A percentile compares a stretch with the other conserved stretches of the same genome.
Conservation (phyloP, 2,329 filamentous ascomycete genomes). For the Drechslerella coelobrocha region DNA sequence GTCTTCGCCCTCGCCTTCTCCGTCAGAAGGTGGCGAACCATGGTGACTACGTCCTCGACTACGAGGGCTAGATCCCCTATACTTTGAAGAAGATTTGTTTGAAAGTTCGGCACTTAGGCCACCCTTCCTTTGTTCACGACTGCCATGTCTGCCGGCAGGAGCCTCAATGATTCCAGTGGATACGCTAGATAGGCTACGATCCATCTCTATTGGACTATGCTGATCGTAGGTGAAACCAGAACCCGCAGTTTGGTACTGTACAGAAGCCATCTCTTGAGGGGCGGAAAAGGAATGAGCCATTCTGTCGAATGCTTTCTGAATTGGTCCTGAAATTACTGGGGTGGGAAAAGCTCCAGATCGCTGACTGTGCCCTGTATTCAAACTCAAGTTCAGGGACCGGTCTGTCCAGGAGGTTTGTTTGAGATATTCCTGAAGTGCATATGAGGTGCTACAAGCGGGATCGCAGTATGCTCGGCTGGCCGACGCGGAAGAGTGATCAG, state of each 20-base stretch:
- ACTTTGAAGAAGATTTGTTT: constrained; percentile 9
- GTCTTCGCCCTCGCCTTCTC: constrained; percentile 24
- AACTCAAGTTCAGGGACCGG: constrained; percentile 12
- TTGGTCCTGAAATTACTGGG: not conserved
- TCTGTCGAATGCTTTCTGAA: not conserved
- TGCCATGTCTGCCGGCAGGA: constrained; percentile 11
- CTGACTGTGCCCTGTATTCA: constrained; percentile 2
- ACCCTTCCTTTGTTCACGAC: constrained; percentile 1
- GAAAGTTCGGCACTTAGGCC: constrained; percentile 8
- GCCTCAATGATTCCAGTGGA: constrained; percentile 12
- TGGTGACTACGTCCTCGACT: not conserved
- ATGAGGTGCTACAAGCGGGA: not conserved
- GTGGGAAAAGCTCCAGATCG: not conserved
- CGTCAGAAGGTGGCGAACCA: not conserved
- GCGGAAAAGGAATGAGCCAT: constrained; percentile 11
- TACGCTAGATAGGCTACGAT: not conserved
- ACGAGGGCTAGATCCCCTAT: constrained; percentile 2
- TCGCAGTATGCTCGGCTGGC: not conserved
- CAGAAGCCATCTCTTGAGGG: not conserved
- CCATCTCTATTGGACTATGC: constrained; percentile 17
- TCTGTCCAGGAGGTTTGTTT: constrained; percentile 19
- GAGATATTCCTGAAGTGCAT: constrained; percentile 30
- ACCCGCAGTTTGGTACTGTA: not conserved
- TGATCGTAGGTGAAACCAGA: constrained; percentile 15
- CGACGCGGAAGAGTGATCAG: not conserved